phyloP scores from a whole-genome alignment of 768 basidiomycete genomes.

The Pulveroboletus sp. region DNA sequence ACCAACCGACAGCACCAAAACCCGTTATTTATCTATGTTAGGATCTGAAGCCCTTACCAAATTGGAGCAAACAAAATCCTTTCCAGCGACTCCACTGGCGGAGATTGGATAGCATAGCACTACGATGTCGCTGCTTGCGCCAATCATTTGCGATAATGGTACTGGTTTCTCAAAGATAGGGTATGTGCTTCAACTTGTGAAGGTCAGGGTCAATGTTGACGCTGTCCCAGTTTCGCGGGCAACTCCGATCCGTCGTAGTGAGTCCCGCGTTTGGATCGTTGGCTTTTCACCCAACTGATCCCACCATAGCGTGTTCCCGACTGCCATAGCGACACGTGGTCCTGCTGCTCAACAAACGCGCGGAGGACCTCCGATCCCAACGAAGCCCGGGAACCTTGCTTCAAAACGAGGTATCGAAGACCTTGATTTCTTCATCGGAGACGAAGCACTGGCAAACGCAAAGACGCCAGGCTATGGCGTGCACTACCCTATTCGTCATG shows the following conservation, averaged over 20 bases:
- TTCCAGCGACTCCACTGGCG: conserved; percentile 12
- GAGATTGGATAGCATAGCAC: conserved; percentile 7
- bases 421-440: conserved; percentile 99
- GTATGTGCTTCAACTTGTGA: conserved; percentile 39
- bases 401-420: conserved; percentile 98
- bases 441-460: conserved; percentile 92
- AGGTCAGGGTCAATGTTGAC: conserved; percentile 7
- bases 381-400: conserved; percentile 87
- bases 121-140: conserved; percentile 79
- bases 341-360: conserved; percentile 54
- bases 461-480: conserved; percentile 93
- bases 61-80: conserved; percentile 19
- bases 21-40: conserved; percentile 23
- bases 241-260: conserved; percentile 99
- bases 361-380: conserved; percentile 72
- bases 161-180: conserved; percentile 98
- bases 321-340: conserved; percentile 87
- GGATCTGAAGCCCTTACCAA: conserved; percentile 21
- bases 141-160: conserved; percentile 97
- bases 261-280: conserved; percentile 29
- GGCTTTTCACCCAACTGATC: conserved; percentile 5
- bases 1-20: no score
- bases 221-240: conserved; percentile 75
- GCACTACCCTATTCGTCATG: conserved; percentile 95
- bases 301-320: conserved; percentile 81